Evolutionary conservation across 306 rosid species (phyloP).

Genomic region (Cicer bijugum): DNA sequence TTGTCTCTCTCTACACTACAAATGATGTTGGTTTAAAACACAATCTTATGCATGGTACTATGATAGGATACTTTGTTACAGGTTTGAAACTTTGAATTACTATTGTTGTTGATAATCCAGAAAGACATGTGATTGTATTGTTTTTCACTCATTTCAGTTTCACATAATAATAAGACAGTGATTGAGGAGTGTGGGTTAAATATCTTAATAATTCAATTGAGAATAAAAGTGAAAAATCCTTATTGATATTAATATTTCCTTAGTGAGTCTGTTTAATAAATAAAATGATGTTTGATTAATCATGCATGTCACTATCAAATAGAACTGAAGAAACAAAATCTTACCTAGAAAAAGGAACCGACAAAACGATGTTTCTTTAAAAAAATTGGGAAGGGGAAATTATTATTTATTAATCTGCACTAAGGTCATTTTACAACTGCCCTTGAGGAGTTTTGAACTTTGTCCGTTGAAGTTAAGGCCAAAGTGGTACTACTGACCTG

Average conservation of each 20-base stretch:
- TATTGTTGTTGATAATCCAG: slow-evolving; percentile 20
- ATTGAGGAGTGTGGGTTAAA: no score
- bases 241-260: slow-evolving; percentile 10
- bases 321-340: background rate
- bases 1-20: slow-evolving; percentile 23
- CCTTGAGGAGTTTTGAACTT: no score
- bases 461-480: no score
- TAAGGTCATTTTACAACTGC: no score
- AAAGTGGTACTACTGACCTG: no score
- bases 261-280: background rate
- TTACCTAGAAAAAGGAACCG: background rate
- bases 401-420: no score
- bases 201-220: background rate
- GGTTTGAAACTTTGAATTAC: slow-evolving; percentile 27
- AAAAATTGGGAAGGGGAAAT: no score
- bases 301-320: slow-evolving; percentile 11
- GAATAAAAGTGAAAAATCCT: slow-evolving; percentile 5
- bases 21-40: slow-evolving; percentile 5
- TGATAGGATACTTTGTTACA: background rate
- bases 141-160: slow-evolving; percentile 6
- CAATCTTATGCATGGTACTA: background rate
- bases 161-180: slow-evolving; percentile 11
- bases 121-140: slow-evolving; percentile 20
- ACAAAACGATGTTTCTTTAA: no score
- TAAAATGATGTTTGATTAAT: background rate